Conservation (phyloP, 257 asterid genomes). For the Solanum corneliomulleri region DNA sequence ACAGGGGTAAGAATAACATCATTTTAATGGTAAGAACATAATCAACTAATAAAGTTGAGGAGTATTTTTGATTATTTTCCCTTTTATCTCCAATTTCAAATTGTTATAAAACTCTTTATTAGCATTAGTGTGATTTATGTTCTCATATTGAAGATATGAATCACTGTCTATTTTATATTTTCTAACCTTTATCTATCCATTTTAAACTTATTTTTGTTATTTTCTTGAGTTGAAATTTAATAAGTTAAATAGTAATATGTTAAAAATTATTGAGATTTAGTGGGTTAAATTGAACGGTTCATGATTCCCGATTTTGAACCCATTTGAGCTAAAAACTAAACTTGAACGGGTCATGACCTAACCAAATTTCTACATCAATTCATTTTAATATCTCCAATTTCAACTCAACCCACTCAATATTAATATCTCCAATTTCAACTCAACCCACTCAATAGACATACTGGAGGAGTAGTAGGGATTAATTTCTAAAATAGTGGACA, state of each 20-base stretch:
- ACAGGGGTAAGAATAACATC: background rate
- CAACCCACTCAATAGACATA: background rate
- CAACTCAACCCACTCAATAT: background rate
- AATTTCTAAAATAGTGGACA: background rate
- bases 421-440: background rate
- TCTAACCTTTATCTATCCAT: background rate
- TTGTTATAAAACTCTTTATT: too few species aligned
- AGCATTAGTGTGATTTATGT: background rate
- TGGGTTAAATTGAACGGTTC: background rate
- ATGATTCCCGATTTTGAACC: background rate
- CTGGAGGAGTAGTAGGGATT: background rate
- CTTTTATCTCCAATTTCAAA: background rate
- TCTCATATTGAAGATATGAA: background rate
- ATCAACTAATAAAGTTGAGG: background rate
- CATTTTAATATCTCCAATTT: background rate
- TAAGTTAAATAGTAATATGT: background rate
- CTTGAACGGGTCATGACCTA: background rate
- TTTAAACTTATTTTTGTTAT: background rate
- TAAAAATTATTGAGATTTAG: background rate
- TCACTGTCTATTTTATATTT: background rate
- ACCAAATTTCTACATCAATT: background rate
- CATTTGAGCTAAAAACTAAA: background rate
- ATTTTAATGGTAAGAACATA: background rate
- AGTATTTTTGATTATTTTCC: background rate
- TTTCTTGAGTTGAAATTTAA: background rate